phyloP scores from a whole-genome alignment of 2,329 filamentous ascomycete genomes.

The Cladophialophora yegresii region DNA sequence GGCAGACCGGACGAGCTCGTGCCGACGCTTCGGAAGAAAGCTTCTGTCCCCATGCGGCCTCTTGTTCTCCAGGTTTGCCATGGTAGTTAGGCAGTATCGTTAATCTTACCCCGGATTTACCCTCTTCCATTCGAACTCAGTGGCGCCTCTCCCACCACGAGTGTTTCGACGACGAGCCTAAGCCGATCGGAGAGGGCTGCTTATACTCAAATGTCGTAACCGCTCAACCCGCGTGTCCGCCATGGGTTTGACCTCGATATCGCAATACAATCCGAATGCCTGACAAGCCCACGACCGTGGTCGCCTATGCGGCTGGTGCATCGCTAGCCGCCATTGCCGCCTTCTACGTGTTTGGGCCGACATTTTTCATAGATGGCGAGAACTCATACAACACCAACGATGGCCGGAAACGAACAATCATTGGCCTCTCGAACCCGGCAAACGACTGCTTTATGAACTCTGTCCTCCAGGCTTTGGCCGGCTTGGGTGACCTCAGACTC shows the following conservation, averaged over 20 bases:
- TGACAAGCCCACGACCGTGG: conserved; percentile 78
- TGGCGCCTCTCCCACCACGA: not conserved
- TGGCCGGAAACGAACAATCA: conserved; percentile 77
- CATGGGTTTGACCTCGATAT: conserved; percentile 22
- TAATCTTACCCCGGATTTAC: conserved; percentile 17
- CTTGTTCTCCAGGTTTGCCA: not conserved
- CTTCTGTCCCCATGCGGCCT: not conserved
- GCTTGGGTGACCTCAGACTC: conserved; percentile 80
- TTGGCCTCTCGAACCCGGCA: conserved; percentile 84
- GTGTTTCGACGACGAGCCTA: not conserved
- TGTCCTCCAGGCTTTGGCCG: conserved; percentile 87
- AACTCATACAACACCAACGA: conserved; percentile 57
- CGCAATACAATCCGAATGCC: conserved; percentile 59
- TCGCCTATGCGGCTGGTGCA: conserved; percentile 91
- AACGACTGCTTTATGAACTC: conserved; percentile 99
- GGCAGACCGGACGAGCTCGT: not conserved
- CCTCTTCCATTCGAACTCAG: conserved; percentile 8
- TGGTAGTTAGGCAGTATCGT: not conserved
- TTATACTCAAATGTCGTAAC: conserved; percentile 21
- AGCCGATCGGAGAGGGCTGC: not conserved
- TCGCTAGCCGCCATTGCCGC: conserved; percentile 92
- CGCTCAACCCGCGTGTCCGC: conserved; percentile 6
- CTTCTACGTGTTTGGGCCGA: conserved; percentile 97
- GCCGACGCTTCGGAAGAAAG: not conserved
- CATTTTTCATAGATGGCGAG: conserved; percentile 88